Evolutionary conservation across 192 early-diverging fungal genomes (phyloP).

Genomic region (Umbelopsis sp.): DNA sequence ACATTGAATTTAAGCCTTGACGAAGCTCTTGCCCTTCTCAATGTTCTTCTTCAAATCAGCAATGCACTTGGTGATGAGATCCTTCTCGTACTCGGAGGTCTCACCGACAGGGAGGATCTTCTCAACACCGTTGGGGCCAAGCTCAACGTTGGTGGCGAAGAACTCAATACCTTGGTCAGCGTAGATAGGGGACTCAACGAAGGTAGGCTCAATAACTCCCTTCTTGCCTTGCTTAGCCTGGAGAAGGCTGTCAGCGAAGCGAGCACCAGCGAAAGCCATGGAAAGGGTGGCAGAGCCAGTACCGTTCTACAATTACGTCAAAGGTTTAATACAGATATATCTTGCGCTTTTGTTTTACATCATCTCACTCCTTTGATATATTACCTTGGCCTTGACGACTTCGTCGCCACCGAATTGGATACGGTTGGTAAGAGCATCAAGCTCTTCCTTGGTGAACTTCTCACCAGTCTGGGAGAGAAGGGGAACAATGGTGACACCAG

Average conservation of each 20-base stretch:
- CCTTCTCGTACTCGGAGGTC: constrained; percentile 78
- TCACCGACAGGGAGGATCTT: constrained; percentile 84
- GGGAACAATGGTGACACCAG: constrained; percentile 94
- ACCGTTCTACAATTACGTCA: constrained; percentile 47
- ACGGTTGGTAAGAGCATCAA: constrained; percentile 86
- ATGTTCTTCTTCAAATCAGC: constrained; percentile 91
- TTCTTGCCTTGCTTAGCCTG: constrained; percentile 67
- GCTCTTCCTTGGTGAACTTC: constrained; percentile 78
- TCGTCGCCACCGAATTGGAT: constrained; percentile 99
- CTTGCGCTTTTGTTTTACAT: too few relatives aligned
- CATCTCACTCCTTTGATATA: neutral
- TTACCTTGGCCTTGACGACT: constrained; percentile 94
- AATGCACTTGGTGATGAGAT: constrained; percentile 72
- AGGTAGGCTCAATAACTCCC: constrained; percentile 87
- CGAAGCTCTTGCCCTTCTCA: constrained; percentile 83
- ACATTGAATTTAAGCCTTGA: constrained; percentile 32
- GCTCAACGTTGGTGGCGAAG: constrained; percentile 77
- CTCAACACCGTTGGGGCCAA: constrained; percentile 74
- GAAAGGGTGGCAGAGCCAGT: constrained; percentile 86
- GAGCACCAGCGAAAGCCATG: constrained; percentile 84
- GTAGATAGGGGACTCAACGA: constrained; percentile 58
- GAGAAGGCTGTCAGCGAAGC: constrained; percentile 88
- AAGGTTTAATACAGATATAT: neutral
- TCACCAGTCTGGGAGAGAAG: constrained; percentile 77
- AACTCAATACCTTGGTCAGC: constrained; percentile 64